A percentile compares a stretch with the other conserved stretches of the same genome.
phyloP scores from a whole-genome alignment of 2,329 filamentous ascomycete genomes.

The Chrysosporium queenslandicum region DNA sequence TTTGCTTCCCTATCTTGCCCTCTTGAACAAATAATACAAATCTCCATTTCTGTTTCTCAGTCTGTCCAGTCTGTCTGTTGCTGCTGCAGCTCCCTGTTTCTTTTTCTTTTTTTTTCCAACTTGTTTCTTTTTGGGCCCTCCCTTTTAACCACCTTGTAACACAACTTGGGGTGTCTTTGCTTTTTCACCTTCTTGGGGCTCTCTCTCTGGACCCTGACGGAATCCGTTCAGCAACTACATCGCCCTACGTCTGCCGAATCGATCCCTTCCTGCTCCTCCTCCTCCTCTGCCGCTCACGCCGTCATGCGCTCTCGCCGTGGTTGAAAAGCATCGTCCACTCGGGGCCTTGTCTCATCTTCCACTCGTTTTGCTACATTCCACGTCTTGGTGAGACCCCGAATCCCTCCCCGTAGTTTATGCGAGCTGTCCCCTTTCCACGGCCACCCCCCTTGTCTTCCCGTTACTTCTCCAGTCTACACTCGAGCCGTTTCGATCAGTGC shows the following conservation, averaged over 20 bases:
- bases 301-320: slow-evolving; percentile 4
- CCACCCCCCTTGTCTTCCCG: not conserved
- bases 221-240: too few species aligned
- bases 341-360: slow-evolving; percentile 19
- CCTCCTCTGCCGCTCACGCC: not conserved
- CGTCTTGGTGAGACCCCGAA: slow-evolving; percentile 6
- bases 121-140: slow-evolving; percentile 16
- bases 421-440: not conserved
- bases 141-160: slow-evolving; percentile 13
- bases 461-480: not conserved
- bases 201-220: not conserved
- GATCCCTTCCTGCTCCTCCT: too few species aligned
- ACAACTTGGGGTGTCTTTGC: not conserved
- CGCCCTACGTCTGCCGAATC: not conserved
- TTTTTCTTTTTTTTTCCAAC: not conserved
- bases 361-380: slow-evolving; percentile 9
- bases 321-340: slow-evolving; percentile 1
- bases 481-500: not conserved
- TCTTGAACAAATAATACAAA: too few species aligned
- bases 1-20: slow-evolving; percentile 26
- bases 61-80: slow-evolving; percentile 24
- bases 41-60: slow-evolving; percentile 20
- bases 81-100: slow-evolving; percentile 20
- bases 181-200: not conserved
- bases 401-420: not conserved